Percentiles rank a stretch among this genome's conserved stretches.
Conservation (phyloP, 2,329 filamentous ascomycete species). For the Trichoderma polysporum region DNA sequence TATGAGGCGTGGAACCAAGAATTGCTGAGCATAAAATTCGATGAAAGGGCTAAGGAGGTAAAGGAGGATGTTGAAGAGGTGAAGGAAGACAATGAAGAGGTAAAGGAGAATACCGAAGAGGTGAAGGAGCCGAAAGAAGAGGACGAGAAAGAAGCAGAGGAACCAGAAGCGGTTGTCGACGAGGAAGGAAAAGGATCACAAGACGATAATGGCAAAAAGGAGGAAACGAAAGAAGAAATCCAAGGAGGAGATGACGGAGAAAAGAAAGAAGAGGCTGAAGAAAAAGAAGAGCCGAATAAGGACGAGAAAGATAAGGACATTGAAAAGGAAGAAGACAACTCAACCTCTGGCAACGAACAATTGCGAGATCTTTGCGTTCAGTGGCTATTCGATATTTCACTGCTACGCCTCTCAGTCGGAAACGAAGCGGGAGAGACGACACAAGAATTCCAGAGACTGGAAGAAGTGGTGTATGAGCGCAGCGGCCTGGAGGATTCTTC, state of each 20-base stretch:
- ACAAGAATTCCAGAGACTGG: conserved; percentile 44
- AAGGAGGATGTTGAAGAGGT: conserved; percentile 21
- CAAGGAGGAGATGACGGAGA: conserved; percentile 16
- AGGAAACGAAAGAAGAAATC: conserved; percentile 22
- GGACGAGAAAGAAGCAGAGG: conserved; percentile 2
- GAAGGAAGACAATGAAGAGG: conserved; percentile 14
- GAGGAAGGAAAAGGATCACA: conserved; percentile 22
- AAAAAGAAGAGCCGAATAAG: conserved; percentile 18
- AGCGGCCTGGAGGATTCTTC: conserved; percentile 50
- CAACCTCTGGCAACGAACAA: conserved; percentile 27
- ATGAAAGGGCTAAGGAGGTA: conserved; percentile 20
- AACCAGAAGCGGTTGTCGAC: neutral
- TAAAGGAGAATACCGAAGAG: too few relatives aligned
- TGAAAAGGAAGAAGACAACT: neutral
- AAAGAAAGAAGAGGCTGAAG: conserved; percentile 18
- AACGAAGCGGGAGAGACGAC: conserved; percentile 26
- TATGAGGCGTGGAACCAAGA: conserved; percentile 47
- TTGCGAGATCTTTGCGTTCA: conserved; percentile 54
- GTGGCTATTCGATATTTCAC: conserved; percentile 60
- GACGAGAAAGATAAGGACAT: conserved; percentile 12
- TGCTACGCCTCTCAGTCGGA: conserved; percentile 50
- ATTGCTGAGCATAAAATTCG: conserved; percentile 34
- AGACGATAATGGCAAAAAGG: conserved; percentile 14
- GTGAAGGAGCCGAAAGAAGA: conserved; percentile 18
- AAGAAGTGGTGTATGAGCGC: conserved; percentile 45